A percentile compares a stretch with the other conserved stretches of the same genome.
Conservation (phyloP, 106 monocot species). For the Dactylorhiza incarnata region DNA sequence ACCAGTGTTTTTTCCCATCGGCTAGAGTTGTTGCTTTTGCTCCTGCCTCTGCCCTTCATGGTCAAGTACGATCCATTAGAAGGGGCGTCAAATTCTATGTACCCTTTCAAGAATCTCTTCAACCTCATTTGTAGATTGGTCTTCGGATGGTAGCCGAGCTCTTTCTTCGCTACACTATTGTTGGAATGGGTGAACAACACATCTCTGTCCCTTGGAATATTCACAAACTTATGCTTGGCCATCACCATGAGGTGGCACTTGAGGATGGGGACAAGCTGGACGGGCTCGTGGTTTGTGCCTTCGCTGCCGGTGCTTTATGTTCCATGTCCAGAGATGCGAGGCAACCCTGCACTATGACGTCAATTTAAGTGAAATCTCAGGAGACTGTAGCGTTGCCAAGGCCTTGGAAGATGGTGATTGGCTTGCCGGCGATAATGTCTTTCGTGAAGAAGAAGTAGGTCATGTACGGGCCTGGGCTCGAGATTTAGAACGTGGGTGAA, state of each 20-base stretch:
- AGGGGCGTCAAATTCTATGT: slow-evolving; percentile 8
- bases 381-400: slow-evolving; percentile 9
- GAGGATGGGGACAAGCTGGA: slow-evolving; percentile 18
- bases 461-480: slow-evolving; percentile 23
- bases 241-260: slow-evolving; percentile 15
- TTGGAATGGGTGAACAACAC: slow-evolving; percentile 22
- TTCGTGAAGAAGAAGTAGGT: slow-evolving; percentile 22
- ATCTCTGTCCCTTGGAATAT: slow-evolving; percentile 19
- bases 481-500: slow-evolving; percentile 20
- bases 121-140: slow-evolving; percentile 15
- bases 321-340: slow-evolving; percentile 14
- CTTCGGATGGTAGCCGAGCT: slow-evolving; percentile 14
- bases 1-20: slow-evolving; percentile 3
- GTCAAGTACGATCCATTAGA: neutral
- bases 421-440: slow-evolving; percentile 15
- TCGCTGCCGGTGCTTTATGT: slow-evolving; percentile 16
- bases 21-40: slow-evolving; percentile 5
- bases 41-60: slow-evolving; percentile 1
- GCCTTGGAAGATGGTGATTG: slow-evolving; percentile 16
- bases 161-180: slow-evolving; percentile 11
- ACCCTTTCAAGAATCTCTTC: slow-evolving; percentile 22
- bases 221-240: slow-evolving; percentile 15
- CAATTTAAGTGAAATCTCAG: slow-evolving; percentile 20
- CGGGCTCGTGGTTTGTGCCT: slow-evolving; percentile 12
- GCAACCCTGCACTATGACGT: slow-evolving; percentile 18